phyloP scores from a whole-genome alignment of 352 stramenopile species.

The Halophytophthora batemanensis region DNA sequence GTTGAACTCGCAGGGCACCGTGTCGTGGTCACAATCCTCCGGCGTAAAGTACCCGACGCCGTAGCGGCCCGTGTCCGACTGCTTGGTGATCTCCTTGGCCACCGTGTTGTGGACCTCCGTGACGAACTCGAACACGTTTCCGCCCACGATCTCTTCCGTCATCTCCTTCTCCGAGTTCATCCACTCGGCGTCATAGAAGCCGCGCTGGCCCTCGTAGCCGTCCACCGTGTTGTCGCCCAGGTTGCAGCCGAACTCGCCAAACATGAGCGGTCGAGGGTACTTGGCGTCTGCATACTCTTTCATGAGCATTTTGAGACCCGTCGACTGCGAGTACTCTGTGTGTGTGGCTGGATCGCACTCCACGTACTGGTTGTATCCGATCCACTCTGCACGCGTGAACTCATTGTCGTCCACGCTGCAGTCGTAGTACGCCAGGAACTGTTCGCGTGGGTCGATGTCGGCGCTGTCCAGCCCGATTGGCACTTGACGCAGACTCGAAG shows the following conservation, averaged over 20 bases:
- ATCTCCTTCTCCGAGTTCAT: constrained; percentile 45
- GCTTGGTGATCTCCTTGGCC: constrained; percentile 22
- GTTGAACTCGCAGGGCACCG: constrained; percentile 56
- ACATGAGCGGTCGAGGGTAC: constrained; percentile 70
- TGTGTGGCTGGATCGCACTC: constrained; percentile 61
- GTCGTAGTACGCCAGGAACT: constrained; percentile 85
- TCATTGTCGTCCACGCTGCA: constrained; percentile 57
- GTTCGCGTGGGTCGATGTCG: constrained; percentile 50
- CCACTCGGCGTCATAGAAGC: constrained; percentile 60
- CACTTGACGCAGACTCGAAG: constrained; percentile 49
- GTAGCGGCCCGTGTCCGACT: constrained; percentile 77
- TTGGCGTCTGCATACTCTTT: too few relatives aligned
- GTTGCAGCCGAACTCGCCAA: constrained; percentile 84
- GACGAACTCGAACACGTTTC: constrained; percentile 83
- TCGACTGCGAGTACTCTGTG: too few relatives aligned
- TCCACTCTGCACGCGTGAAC: constrained; percentile 84
- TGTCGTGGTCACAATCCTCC: constrained; percentile 59
- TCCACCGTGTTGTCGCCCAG: constrained; percentile 52
- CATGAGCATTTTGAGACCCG: constrained; percentile 43
- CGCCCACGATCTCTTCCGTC: constrained; percentile 54
- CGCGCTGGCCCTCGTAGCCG: constrained; percentile 62
- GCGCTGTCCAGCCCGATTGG: constrained; percentile 75
- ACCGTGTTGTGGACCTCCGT: constrained; percentile 74
- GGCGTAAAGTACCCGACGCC: constrained; percentile 84
- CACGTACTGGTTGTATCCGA: constrained; percentile 84